These are phyloP conservation scores for Podochytrium sp. DNA, from an alignment of 192 early-diverging fungal species.

Conservation along the genomic window DNA sequence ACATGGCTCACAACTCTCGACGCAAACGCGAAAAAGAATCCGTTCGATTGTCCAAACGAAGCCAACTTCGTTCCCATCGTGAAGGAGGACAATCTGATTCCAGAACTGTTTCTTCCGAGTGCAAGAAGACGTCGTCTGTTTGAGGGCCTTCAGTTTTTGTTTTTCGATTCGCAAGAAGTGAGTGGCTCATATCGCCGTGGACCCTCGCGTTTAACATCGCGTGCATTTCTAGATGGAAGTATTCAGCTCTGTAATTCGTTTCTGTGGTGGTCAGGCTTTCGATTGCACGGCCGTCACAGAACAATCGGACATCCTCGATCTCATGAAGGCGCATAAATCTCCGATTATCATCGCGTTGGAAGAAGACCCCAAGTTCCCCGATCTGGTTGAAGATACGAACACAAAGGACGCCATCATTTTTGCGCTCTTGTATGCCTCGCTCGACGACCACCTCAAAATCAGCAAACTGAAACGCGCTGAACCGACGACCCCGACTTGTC, in stretches of 20 bases:
- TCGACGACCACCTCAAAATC: not conserved
- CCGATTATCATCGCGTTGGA: not conserved
- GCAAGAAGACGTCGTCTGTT: not conserved
- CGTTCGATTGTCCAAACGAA: conserved; percentile 12
- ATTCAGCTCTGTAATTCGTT: not conserved
- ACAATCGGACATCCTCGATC: not conserved
- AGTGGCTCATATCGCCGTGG: no score
- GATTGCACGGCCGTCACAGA: not conserved
- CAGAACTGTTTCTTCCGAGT: conserved; percentile 4
- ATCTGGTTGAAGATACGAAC: not conserved
- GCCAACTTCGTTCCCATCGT: not conserved
- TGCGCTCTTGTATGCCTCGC: not conserved
- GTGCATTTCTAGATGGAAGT: not conserved
- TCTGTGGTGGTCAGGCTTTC: conserved; percentile 3
- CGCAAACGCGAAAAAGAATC: not conserved
- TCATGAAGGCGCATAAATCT: not conserved
- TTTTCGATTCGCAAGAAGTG: conserved; percentile 12
- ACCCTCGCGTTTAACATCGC: no score
- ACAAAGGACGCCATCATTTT: conserved; percentile 22
- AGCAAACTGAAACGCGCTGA: not conserved
- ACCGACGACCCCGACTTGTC: no score
- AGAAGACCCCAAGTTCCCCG: not conserved
- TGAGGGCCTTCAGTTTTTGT: conserved; percentile 12
- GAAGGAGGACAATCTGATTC: conserved; percentile 8
- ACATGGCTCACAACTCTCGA: not conserved